Conservation (phyloP, 306 rosid species). For the Vigna unguiculata region DNA sequence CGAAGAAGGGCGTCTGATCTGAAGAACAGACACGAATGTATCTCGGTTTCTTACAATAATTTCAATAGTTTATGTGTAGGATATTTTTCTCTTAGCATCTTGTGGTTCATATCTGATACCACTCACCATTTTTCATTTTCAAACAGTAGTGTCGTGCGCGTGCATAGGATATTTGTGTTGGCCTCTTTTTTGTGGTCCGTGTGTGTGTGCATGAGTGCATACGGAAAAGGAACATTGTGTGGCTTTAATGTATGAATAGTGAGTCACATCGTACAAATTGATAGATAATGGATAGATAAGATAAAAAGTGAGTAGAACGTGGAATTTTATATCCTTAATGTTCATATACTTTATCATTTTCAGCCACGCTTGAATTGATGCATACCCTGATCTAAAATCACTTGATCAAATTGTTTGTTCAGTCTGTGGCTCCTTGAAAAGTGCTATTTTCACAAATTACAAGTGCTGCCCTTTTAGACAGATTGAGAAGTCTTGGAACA, state of each 20-base stretch:
- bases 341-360: not conserved
- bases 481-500: too few species aligned
- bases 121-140: slow-evolving; percentile 2
- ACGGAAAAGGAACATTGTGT: too few species aligned
- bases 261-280: not conserved
- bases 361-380: not conserved
- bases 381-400: not conserved
- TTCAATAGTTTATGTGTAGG: slow-evolving; percentile 15
- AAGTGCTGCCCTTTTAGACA: not conserved
- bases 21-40: slow-evolving; percentile 19
- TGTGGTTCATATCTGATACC: slow-evolving; percentile 4
- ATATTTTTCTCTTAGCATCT: slow-evolving; percentile 24
- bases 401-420: not conserved
- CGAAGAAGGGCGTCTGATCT: slow-evolving; percentile 2
- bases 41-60: slow-evolving; percentile 3
- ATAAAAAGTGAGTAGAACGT: not conserved
- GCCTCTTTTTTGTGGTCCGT: not conserved
- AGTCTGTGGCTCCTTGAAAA: not conserved
- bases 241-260: not conserved
- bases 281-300: not conserved
- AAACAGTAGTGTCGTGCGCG: not conserved
- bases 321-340: not conserved
- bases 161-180: not conserved
- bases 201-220: not conserved
- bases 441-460: not conserved